A percentile compares a stretch with the other conserved stretches of the same genome.
Evolutionary conservation across 2,329 filamentous ascomycete species (phyloP).

Genomic region (Neoarthrinium moseri): DNA sequence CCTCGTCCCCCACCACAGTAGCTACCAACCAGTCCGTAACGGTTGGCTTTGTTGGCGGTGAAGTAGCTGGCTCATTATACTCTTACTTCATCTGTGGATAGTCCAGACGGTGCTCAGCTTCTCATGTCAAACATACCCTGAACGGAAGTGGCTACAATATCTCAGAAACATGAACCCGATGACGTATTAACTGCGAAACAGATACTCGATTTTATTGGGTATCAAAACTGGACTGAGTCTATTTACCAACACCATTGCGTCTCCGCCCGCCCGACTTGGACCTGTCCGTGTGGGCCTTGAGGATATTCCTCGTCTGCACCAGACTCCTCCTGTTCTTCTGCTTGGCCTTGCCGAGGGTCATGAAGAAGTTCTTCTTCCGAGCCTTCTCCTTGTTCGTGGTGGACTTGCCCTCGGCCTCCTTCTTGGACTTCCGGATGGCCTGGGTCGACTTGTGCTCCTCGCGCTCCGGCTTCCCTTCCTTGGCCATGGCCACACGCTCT

Average conservation of each 20-base stretch:
- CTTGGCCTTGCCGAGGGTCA: conserved; percentile 96
- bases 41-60: no score
- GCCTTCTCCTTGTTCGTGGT: conserved; percentile 97
- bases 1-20: no score
- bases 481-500: conserved; percentile 80
- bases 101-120: no score
- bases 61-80: no score
- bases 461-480: conserved; percentile 75
- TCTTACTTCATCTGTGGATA: no score
- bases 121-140: no score
- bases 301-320: conserved; percentile 75
- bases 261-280: conserved; percentile 81
- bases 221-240: no score
- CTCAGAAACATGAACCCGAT: not conserved
- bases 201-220: not conserved
- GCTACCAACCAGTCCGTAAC: no score
- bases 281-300: conserved; percentile 79
- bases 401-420: conserved; percentile 87
- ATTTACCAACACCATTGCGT: conserved; percentile 55
- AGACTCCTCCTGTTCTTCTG: conserved; percentile 93
- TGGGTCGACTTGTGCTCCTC: conserved; percentile 83
- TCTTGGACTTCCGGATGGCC: conserved; percentile 82
- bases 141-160: no score
- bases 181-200: not conserved
- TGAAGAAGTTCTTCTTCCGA: conserved; percentile 96